Percentiles rank a stretch among this genome's conserved stretches.
These are phyloP conservation scores for Xylariaceae sp. DNA, from an alignment of 2,329 filamentous ascomycete species.

Conservation along the genomic window DNA sequence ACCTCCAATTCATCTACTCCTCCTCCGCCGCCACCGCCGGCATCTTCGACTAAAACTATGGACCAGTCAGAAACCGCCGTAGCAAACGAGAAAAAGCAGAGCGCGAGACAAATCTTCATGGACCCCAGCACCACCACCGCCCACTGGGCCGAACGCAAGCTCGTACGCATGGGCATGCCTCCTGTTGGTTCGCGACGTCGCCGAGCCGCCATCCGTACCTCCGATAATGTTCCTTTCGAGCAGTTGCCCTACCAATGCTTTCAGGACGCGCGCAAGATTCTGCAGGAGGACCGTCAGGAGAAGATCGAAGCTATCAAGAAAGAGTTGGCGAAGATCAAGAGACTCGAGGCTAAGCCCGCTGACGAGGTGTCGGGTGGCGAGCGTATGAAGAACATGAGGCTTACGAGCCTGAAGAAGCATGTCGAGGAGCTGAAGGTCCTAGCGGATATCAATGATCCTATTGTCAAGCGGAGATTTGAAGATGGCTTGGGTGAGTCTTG, in stretches of 20 bases:
- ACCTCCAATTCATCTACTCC: constrained; percentile 15
- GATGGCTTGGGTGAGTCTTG: constrained; percentile 71
- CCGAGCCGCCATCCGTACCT: constrained; percentile 65
- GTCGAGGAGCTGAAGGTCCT: constrained; percentile 79
- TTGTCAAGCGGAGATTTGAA: constrained; percentile 91
- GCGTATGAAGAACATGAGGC: constrained; percentile 57
- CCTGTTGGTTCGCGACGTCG: constrained; percentile 83
- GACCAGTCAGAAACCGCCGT: constrained; percentile 13
- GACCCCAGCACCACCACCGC: constrained; percentile 68
- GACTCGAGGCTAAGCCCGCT: constrained; percentile 56
- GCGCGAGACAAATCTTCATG: constrained; percentile 39
- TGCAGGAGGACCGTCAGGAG: constrained; percentile 73
- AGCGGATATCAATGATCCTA: constrained; percentile 90
- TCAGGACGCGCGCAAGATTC: constrained; percentile 84
- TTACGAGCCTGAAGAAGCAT: constrained; percentile 67
- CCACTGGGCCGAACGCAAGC: constrained; percentile 58
- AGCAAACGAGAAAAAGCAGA: constrained; percentile 6
- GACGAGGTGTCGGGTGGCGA: constrained; percentile 58
- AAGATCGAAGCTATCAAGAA: constrained; percentile 71
- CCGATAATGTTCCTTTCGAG: constrained; percentile 75
- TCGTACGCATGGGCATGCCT: constrained; percentile 63
- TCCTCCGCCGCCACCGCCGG: constrained; percentile 14
- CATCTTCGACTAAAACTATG: constrained; percentile 11
- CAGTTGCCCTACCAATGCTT: constrained; percentile 96
- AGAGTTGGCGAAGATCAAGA: constrained; percentile 64